Evolutionary conservation across 2,329 filamentous ascomycete species (phyloP).

Genomic region (Colletotrichum falcatum): DNA sequence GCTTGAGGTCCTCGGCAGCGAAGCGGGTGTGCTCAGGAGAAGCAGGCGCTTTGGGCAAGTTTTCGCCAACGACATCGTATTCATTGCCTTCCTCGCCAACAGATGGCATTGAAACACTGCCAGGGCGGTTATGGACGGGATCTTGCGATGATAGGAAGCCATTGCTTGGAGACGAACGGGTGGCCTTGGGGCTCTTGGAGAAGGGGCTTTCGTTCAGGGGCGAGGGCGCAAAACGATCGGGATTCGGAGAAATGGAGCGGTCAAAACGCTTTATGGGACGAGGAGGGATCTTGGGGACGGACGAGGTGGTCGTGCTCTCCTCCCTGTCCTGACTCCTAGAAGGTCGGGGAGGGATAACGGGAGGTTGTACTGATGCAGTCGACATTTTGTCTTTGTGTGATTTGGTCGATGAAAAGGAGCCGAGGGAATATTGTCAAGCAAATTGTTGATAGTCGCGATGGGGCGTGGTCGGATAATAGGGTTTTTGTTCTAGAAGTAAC

Average conservation of each 20-base stretch:
- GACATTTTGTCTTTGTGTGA: slow-evolving; percentile 57
- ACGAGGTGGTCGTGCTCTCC: slow-evolving; percentile 47
- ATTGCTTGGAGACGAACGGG: slow-evolving; percentile 52
- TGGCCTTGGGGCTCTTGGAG: slow-evolving; percentile 58
- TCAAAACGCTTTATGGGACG: slow-evolving; percentile 79
- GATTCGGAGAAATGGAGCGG: slow-evolving; percentile 81
- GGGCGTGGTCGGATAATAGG: neutral
- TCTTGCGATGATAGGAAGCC: slow-evolving; percentile 50
- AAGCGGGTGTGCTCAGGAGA: slow-evolving; percentile 81
- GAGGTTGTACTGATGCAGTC: slow-evolving; percentile 63
- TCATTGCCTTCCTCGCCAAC: slow-evolving; percentile 92
- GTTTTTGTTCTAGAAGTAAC: slow-evolving; percentile 5
- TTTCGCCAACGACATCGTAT: slow-evolving; percentile 74
- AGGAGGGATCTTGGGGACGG: slow-evolving; percentile 79
- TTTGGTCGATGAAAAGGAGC: slow-evolving; percentile 30
- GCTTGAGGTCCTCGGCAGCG: slow-evolving; percentile 82
- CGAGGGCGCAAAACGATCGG: slow-evolving; percentile 85
- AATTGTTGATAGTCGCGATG: neutral
- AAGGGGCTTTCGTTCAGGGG: slow-evolving; percentile 81
- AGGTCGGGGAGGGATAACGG: slow-evolving; percentile 69
- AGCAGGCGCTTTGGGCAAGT: slow-evolving; percentile 53
- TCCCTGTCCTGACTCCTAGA: slow-evolving; percentile 61
- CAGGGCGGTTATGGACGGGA: slow-evolving; percentile 65
- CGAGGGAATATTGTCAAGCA: neutral
- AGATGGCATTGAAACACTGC: slow-evolving; percentile 84